Evolutionary conservation across 1,139 yeast genomes (phyloP).

Genomic region (Sugiyamaella novakii): DNA sequence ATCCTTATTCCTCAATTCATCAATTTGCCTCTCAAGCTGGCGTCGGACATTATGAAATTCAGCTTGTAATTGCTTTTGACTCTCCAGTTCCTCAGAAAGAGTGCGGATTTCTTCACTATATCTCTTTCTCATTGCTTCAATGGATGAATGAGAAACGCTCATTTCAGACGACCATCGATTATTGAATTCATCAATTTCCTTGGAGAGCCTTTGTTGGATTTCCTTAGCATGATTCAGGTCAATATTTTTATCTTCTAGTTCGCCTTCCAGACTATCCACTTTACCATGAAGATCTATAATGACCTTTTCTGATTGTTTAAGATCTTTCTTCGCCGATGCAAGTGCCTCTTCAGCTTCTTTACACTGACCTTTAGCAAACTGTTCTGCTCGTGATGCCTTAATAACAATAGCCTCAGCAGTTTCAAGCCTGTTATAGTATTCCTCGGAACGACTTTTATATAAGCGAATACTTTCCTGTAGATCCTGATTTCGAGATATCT

Average conservation of each 20-base stretch:
- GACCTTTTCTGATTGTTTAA: slow-evolving; percentile 58
- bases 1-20: slow-evolving; percentile 24
- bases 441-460: slow-evolving; percentile 74
- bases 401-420: slow-evolving; percentile 75
- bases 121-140: slow-evolving; percentile 45
- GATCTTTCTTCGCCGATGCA: slow-evolving; percentile 58
- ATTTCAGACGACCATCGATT: slow-evolving; percentile 35
- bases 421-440: slow-evolving; percentile 72
- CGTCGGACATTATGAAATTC: slow-evolving; percentile 65
- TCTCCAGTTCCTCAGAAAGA: slow-evolving; percentile 60
- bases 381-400: slow-evolving; percentile 63
- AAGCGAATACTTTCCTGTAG: slow-evolving; percentile 57
- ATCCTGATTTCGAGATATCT: slow-evolving; percentile 55
- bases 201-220: slow-evolving; percentile 48
- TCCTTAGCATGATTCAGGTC: slow-evolving; percentile 57
- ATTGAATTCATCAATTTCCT: slow-evolving; percentile 49
- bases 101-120: slow-evolving; percentile 58
- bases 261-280: slow-evolving; percentile 58
- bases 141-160: slow-evolving; percentile 31
- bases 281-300: slow-evolving; percentile 60
- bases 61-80: slow-evolving; percentile 50
- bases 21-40: slow-evolving; percentile 39
- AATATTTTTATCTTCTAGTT: slow-evolving; percentile 59
- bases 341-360: slow-evolving; percentile 57
- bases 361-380: slow-evolving; percentile 57